These are phyloP conservation scores for Suillus brevipes DNA, from an alignment of 768 basidiomycete genomes.

Conservation along the genomic window DNA sequence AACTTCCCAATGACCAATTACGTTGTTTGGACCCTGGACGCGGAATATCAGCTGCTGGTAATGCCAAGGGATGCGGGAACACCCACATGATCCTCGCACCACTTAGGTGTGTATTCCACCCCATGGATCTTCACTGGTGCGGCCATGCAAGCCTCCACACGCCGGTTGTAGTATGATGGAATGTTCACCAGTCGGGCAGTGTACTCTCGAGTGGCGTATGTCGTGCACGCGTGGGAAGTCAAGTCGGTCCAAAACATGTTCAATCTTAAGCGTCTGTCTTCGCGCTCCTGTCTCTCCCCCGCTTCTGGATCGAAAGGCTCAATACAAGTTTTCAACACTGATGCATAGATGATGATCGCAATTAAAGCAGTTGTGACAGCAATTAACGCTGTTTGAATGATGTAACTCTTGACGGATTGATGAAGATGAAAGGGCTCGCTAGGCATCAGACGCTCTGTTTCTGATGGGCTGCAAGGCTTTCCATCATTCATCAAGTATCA, in stretches of 20 bases:
- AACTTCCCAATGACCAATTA: slow-evolving; percentile 31
- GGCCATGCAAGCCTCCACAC: slow-evolving; percentile 25
- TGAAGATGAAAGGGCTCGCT: background rate
- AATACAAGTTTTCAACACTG: slow-evolving; percentile 18
- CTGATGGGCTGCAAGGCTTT: background rate
- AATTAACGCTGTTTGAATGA: background rate
- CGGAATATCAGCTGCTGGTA: background rate
- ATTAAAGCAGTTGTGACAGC: background rate
- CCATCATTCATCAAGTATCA: background rate
- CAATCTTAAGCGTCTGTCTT: slow-evolving; percentile 22
- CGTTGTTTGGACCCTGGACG: slow-evolving; percentile 15
- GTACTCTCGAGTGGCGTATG: slow-evolving; percentile 31
- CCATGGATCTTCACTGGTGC: slow-evolving; percentile 28
- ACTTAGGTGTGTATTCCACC: slow-evolving; percentile 13
- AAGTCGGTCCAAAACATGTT: slow-evolving; percentile 25
- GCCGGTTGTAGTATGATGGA: slow-evolving; percentile 21
- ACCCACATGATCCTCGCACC: slow-evolving; percentile 26
- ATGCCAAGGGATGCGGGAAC: background rate
- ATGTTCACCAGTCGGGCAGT: slow-evolving; percentile 31
- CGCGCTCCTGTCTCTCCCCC: slow-evolving; percentile 18
- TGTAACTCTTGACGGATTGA: background rate
- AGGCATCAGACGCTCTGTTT: background rate
- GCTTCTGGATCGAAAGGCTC: slow-evolving; percentile 19
- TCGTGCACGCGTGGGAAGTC: slow-evolving; percentile 24
- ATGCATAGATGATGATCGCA: background rate